Base-by-base conservation (phyloP, 129 eudicot genomes). In the Flaveria trinervia region DNA sequence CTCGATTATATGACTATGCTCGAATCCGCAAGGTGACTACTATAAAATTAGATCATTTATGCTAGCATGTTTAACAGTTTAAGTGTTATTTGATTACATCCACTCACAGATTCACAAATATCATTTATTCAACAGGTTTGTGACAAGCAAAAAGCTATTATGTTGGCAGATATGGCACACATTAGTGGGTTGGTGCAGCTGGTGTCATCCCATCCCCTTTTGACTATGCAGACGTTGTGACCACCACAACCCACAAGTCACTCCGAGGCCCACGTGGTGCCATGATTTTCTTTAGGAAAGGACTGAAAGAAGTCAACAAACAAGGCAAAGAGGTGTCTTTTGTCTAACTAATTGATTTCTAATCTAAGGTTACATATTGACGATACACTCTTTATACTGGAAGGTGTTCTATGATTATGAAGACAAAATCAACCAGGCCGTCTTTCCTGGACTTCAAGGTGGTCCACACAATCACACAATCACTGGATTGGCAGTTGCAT, bases 371-470 rank as follows among this genome's bases (percentile, higher is more conserved):
- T 39, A 66, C 41, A 66, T 66, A 66, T 9, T 66, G 8, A 66
- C 16, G 0, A 39, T n/a, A 39, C 23, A 9, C 52, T 30, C 36
- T 4, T 69, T 66, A 16, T 50, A 80, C 1, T 73, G 60, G 77
- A 65, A 95, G 69, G 69, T 64, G 69, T 64, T 64, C 64, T 95
- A 95, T 82, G 97, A 95, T 82, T 92, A 75, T 75, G 99, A 92
- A 84, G 99, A 95, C 79, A 95, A 86, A 79, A 95, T 95, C 81
- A 95, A 95, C 75, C 96, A 89, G 85, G 99, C 99, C n/a, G 99
- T 92, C 22, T 95, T 95, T 76, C 99, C 99, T 54, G 99, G 99
- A 70, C 97, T 95, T 71, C 99, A 95, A 85, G 99, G 99, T 30
- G 99, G 99, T 52, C 99, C 99, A 22, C 99, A 95, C 88, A 95